phyloP scores from a whole-genome alignment of 306 rosid species.

The Dryas alaskensis region DNA sequence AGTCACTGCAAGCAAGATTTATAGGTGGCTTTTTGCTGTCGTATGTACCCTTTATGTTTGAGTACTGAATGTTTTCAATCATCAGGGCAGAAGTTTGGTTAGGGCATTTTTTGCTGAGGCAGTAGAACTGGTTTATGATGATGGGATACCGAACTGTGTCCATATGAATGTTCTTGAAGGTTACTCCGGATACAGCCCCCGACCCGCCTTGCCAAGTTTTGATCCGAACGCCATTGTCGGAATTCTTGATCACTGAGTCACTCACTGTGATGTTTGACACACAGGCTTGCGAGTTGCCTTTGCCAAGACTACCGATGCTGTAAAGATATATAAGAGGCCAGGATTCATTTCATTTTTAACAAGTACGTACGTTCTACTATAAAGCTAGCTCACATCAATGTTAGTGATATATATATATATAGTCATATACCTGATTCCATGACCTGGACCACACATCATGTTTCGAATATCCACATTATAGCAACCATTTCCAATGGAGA shows the following conservation, averaged over 20 bases:
- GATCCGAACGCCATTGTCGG: constrained; percentile 63
- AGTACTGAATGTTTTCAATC: constrained; percentile 37
- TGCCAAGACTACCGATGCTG: constrained; percentile 74
- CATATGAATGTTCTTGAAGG: constrained; percentile 61
- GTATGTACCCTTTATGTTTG: constrained; percentile 55
- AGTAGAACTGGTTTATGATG: constrained; percentile 60
- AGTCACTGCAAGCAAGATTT: constrained; percentile 54
- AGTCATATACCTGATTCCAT: constrained; percentile 51
- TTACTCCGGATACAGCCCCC: constrained; percentile 53
- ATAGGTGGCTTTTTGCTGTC: constrained; percentile 48
- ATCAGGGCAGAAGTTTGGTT: constrained; percentile 58
- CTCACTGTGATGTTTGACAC: constrained; percentile 58
- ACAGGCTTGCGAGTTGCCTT: constrained; percentile 55
- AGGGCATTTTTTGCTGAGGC: constrained; percentile 42
- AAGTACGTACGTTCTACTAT: no score
- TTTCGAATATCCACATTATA: constrained; percentile 47
- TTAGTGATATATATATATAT: no score
- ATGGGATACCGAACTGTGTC: constrained; percentile 55
- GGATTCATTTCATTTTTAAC: no score
- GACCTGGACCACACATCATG: constrained; percentile 57
- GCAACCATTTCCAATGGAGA: constrained; percentile 56
- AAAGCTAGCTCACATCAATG: no score
- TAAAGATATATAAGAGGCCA: background rate
- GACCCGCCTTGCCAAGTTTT: constrained; percentile 85
- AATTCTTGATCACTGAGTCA: constrained; percentile 51